These are phyloP conservation scores for Pharus latifolius DNA, from an alignment of 176 grass and related monocot genomes.

Conservation along the genomic window DNA sequence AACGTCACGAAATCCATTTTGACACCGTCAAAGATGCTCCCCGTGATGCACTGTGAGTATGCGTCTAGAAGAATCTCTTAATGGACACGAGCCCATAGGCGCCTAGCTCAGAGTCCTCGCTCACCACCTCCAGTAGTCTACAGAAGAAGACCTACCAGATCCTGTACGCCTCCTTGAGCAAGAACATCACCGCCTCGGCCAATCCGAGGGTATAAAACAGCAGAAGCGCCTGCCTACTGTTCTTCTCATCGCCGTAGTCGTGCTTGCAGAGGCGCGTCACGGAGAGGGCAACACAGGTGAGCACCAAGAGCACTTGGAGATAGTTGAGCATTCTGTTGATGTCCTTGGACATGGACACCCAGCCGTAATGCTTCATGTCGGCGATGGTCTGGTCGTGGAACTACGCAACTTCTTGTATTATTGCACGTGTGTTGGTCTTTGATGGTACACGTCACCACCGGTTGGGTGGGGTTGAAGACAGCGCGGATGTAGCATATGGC, in stretches of 20 bases:
- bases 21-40: constrained; percentile 21
- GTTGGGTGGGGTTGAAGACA: too few species aligned
- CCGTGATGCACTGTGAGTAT: constrained; percentile 25
- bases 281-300: constrained; percentile 24
- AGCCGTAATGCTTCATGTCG: too few species aligned
- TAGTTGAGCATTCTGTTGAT: constrained; percentile 16
- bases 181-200: constrained; percentile 21
- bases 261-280: constrained; percentile 16
- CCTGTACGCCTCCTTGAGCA: constrained; percentile 32
- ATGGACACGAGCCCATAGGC: neutral
- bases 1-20: constrained; percentile 40
- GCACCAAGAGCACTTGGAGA: constrained; percentile 22
- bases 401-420: too few species aligned
- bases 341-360: constrained; percentile 22
- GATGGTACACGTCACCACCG: constrained; percentile 7
- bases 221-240: constrained; percentile 27
- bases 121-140: constrained; percentile 13
- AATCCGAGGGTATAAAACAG: constrained; percentile 30
- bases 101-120: neutral
- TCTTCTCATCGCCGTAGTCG: constrained; percentile 6
- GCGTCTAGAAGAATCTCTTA: constrained; percentile 36
- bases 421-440: neutral
- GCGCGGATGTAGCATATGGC: too few species aligned
- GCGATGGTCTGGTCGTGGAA: too few species aligned
- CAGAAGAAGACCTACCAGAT: constrained; percentile 10